A percentile compares a stretch with the other conserved stretches of the same genome.
Evolutionary conservation across 192 early-diverging fungal species (phyloP).

Genomic region (Backusella psychrophila): DNA sequence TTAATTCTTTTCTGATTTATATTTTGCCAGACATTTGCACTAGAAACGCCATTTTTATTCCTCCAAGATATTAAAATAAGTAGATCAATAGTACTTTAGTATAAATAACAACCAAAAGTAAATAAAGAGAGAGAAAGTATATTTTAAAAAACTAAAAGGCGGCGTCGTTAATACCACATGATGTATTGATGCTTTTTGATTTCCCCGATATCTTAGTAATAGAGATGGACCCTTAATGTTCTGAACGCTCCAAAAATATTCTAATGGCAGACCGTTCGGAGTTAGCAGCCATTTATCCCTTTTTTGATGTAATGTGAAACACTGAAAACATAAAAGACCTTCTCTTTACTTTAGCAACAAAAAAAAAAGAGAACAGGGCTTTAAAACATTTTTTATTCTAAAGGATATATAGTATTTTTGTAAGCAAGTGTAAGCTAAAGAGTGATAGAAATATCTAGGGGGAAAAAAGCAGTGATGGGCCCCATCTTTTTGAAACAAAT

Average conservation of each 20-base stretch:
- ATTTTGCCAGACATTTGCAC: neutral
- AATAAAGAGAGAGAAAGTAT: neutral
- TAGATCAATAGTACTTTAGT: neutral
- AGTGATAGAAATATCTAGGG: neutral
- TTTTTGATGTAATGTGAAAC: neutral
- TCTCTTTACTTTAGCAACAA: no score
- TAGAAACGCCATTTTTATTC: neutral
- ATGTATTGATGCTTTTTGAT: neutral
- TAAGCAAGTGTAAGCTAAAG: neutral
- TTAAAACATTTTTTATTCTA: neutral
- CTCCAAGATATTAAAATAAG: neutral
- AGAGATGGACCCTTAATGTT: neutral
- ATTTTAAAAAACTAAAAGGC: neutral
- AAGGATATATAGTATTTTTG: neutral
- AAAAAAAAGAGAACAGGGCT: neutral
- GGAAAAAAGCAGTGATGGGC: neutral
- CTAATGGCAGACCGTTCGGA: neutral
- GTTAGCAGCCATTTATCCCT: neutral
- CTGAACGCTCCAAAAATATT: neutral
- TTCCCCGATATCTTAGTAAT: neutral
- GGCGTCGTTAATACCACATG: neutral
- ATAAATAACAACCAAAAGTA: neutral
- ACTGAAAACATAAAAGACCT: neutral
- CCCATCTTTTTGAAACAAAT: neutral
- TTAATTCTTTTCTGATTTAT: neutral